Percentiles rank a stretch among this genome's conserved stretches.
phyloP scores from a whole-genome alignment of 192 early-diverging fungal species.

The Linderina pennispora region DNA sequence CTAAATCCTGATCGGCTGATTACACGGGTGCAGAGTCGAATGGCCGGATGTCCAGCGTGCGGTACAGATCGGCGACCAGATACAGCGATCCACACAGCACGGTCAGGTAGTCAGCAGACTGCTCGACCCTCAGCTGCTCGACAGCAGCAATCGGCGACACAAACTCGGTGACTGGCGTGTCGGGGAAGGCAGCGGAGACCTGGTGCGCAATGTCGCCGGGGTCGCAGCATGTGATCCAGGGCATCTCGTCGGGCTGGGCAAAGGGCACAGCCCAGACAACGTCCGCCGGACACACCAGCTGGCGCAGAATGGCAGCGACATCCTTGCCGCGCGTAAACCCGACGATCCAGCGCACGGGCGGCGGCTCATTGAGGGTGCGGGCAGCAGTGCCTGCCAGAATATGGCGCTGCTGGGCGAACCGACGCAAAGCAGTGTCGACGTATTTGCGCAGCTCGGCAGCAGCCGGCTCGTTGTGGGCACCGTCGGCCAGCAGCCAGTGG shows the following conservation, averaged over 20 bases:
- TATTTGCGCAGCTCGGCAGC: conserved; percentile 59
- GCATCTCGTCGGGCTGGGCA: conserved; percentile 74
- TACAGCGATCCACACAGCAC: conserved; percentile 85
- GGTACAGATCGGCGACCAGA: conserved; percentile 72
- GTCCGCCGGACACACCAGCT: conserved; percentile 56
- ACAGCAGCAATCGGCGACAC: conserved; percentile 39
- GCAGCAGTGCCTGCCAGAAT: conserved; percentile 8
- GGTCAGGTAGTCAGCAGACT: conserved; percentile 43
- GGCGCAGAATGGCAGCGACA: conserved; percentile 51
- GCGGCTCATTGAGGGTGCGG: conserved; percentile 2
- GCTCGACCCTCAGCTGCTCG: conserved; percentile 11
- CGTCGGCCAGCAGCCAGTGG: conserved; percentile 70
- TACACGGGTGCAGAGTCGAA: conserved; percentile 9
- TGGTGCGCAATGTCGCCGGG: conserved; percentile 48
- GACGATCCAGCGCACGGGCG: conserved; percentile 67
- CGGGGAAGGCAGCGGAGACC: background rate
- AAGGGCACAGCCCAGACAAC: conserved; percentile 65
- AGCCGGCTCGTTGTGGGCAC: conserved; percentile 84
- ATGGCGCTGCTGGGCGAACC: conserved; percentile 22
- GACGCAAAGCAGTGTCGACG: conserved; percentile 50
- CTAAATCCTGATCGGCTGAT: conserved; percentile 1
- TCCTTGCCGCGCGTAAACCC: conserved; percentile 69
- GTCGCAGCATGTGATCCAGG: conserved; percentile 65
- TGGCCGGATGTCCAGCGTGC: conserved; percentile 34
- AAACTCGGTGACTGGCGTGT: background rate